phyloP scores from a whole-genome alignment of 768 basidiomycete genomes.

The Leccinum broughii region DNA sequence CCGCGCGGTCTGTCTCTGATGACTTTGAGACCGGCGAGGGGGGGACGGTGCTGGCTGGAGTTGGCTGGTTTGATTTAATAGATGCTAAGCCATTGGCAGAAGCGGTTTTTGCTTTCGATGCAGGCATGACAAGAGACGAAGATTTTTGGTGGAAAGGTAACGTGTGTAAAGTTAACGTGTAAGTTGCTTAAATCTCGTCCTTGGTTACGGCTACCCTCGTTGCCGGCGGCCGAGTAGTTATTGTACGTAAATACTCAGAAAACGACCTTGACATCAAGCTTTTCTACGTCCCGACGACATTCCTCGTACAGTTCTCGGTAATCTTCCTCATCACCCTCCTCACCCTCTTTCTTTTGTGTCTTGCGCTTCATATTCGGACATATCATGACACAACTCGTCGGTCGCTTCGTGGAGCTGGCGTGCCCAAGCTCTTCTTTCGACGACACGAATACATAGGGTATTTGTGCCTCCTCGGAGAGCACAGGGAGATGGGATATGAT shows the following conservation, averaged over 20 bases:
- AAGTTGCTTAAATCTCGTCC: not conserved
- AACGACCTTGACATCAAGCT: conserved; percentile 68
- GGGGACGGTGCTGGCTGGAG: too few relatives aligned
- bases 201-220: not conserved
- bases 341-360: conserved; percentile 56
- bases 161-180: too few relatives aligned
- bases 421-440: conserved; percentile 96
- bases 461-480: conserved; percentile 88
- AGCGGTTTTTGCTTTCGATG: too few relatives aligned
- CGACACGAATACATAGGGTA: conserved; percentile 86
- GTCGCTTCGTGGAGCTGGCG: conserved; percentile 95
- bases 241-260: conserved; percentile 42
- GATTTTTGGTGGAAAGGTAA: too few relatives aligned
- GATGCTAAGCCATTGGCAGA: too few relatives aligned
- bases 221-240: not conserved
- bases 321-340: conserved; percentile 76
- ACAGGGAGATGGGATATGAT: conserved; percentile 97
- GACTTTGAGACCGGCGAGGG: too few relatives aligned
- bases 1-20: too few relatives aligned
- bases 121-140: too few relatives aligned
- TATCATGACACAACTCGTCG: conserved; percentile 97
- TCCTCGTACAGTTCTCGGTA: conserved; percentile 87
- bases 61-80: too few relatives aligned
- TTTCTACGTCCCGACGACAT: conserved; percentile 81
- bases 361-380: conserved; percentile 81